Conservation (phyloP, 768 basidiomycete species). For the Tephrocybe rancida region DNA sequence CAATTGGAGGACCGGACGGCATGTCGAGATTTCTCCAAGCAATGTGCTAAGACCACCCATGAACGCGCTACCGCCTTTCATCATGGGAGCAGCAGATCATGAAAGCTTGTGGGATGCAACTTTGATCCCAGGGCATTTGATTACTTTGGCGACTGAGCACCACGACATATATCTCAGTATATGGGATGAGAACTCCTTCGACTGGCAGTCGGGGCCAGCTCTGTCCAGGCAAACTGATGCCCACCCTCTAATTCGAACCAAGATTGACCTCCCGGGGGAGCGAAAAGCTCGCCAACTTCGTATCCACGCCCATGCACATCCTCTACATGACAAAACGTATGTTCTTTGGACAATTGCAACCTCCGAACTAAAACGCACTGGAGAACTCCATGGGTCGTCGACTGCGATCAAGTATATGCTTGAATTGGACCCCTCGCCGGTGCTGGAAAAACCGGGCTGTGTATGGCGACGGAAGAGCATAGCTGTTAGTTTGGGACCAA, state of each 20-base stretch:
- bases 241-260: background rate
- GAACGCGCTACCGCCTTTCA: too few relatives aligned
- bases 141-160: background rate
- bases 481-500: background rate
- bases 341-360: constrained; percentile 3
- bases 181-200: background rate
- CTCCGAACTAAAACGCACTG: constrained; percentile 5
- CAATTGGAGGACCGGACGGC: constrained; percentile 5
- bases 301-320: constrained; percentile 5
- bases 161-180: background rate
- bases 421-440: background rate
- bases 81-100: background rate
- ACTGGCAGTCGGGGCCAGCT: background rate
- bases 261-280: background rate
- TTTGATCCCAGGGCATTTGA: constrained; percentile 1
- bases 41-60: background rate
- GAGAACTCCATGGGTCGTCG: background rate
- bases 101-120: background rate
- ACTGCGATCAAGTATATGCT: background rate
- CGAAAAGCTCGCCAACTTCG: background rate
- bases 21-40: background rate
- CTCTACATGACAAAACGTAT: constrained; percentile 4
- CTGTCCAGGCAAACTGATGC: background rate
- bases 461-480: too few relatives aligned
- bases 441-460: background rate